phyloP scores from a whole-genome alignment of 495 filamentous ascomycete species.

The Amphirosellinia nigrospora region DNA sequence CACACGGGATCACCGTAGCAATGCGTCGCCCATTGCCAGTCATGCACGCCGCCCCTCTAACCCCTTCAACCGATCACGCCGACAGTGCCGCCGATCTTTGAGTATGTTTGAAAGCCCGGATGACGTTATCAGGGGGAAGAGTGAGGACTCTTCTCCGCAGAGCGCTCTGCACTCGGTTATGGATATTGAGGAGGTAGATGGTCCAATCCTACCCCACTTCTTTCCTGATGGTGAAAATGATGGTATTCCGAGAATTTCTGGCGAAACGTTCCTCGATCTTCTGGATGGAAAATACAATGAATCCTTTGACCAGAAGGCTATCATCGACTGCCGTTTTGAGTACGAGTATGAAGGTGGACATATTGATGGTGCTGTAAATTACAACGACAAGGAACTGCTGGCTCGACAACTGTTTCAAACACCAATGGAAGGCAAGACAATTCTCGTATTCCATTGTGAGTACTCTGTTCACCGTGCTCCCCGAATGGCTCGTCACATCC shows the following conservation, averaged over 20 bases:
- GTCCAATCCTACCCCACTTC: slow-evolving; percentile 82
- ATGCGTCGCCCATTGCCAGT: slow-evolving; percentile 72
- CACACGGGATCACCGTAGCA: slow-evolving; percentile 57
- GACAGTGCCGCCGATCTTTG: slow-evolving; percentile 86
- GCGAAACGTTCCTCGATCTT: slow-evolving; percentile 79
- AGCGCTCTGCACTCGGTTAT: slow-evolving; percentile 70
- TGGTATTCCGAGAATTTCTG: slow-evolving; percentile 84
- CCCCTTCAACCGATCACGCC: slow-evolving; percentile 76
- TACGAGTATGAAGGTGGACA: slow-evolving; percentile 98
- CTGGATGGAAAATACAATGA: slow-evolving; percentile 82
- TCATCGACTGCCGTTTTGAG: slow-evolving; percentile 97
- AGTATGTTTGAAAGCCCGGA: slow-evolving; percentile 96
- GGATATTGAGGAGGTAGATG: slow-evolving; percentile 72
- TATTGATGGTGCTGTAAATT: slow-evolving; percentile 90
- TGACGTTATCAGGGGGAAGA: slow-evolving; percentile 76
- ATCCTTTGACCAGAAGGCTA: slow-evolving; percentile 74
- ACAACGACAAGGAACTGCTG: slow-evolving; percentile 90
- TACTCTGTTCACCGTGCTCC: slow-evolving; percentile 98
- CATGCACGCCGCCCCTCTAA: slow-evolving; percentile 75
- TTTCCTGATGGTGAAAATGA: slow-evolving; percentile 80
- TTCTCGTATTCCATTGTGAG: slow-evolving; percentile 95
- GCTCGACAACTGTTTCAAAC: slow-evolving; percentile 75
- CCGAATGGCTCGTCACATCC: slow-evolving; percentile 90
- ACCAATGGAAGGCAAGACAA: slow-evolving; percentile 67
- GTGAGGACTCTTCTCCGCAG: slow-evolving; percentile 59